Conservation (phyloP, 2,329 filamentous ascomycete genomes). For the Purpureocillium takamizusanense region DNA sequence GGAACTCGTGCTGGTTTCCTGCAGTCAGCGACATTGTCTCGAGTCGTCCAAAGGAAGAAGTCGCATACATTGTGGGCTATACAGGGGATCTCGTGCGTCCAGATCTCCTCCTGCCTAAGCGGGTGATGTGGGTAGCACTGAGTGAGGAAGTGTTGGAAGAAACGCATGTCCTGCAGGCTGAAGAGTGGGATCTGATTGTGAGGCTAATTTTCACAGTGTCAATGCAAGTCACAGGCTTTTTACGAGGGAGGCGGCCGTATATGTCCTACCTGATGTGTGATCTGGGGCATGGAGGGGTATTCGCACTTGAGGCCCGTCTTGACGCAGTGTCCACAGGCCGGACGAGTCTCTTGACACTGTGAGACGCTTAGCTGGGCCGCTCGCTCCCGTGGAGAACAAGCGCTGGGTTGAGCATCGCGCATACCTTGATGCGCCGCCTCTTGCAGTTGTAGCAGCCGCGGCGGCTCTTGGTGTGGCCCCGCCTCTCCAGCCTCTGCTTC, state of each 20-base stretch:
- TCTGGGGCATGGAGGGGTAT: slow-evolving; percentile 44
- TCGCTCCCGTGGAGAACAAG: background rate
- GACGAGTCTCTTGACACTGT: slow-evolving; percentile 57
- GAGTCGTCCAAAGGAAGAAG: no score
- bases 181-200: slow-evolving; percentile 49
- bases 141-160: slow-evolving; percentile 59
- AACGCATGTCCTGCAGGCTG: slow-evolving; percentile 55
- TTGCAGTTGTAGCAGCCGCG: slow-evolving; percentile 62
- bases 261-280: slow-evolving; percentile 37
- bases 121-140: slow-evolving; percentile 56
- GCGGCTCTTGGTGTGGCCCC: slow-evolving; percentile 58
- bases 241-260: background rate
- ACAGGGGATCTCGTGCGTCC: slow-evolving; percentile 58
- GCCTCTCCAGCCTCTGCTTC: slow-evolving; percentile 39
- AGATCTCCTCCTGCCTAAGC: slow-evolving; percentile 54
- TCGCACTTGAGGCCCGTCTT: slow-evolving; percentile 55
- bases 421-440: slow-evolving; percentile 53
- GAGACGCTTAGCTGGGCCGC: background rate
- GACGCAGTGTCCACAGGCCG: slow-evolving; percentile 52
- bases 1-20: slow-evolving; percentile 46
- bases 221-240: no score
- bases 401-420: background rate
- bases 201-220: no score
- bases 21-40: slow-evolving; percentile 3
- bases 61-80: slow-evolving; percentile 55